A percentile compares a stretch with the other conserved stretches of the same genome.
Conservation (phyloP, 164 flowering plant genomes). For the Dillenia suffruticosa region DNA sequence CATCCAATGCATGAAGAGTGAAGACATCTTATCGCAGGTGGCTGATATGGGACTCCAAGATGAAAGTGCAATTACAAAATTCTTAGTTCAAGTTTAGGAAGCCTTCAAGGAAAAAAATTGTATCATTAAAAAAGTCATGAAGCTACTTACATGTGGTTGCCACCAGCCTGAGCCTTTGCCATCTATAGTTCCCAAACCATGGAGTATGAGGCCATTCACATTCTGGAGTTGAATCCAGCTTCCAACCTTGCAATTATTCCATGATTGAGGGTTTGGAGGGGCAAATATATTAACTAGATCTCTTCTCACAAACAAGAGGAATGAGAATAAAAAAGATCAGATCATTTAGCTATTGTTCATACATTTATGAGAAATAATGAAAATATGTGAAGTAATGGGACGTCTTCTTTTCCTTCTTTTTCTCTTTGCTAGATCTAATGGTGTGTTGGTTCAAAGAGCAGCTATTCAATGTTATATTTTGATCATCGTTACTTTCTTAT, state of each 20-base stretch:
- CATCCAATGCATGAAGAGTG: neutral
- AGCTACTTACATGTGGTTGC: neutral
- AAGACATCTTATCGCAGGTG: neutral
- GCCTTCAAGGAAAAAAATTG: neutral
- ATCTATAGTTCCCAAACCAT: slow-evolving; percentile 3
- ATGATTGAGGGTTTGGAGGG: neutral
- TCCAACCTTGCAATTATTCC: neutral
- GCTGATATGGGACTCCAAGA: too few relatives aligned
- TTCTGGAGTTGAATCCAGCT: neutral
- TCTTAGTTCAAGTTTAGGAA: neutral
- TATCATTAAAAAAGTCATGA: neutral
- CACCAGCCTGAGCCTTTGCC: slow-evolving; percentile 8
- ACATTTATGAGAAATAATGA: too few relatives aligned
- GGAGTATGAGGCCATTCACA: neutral
- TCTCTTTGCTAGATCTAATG: neutral
- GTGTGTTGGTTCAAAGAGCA: too few relatives aligned
- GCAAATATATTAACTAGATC: slow-evolving; percentile 6
- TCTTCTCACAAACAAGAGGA: neutral
- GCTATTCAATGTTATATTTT: too few relatives aligned
- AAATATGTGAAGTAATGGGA: neutral
- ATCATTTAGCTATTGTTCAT: too few relatives aligned
- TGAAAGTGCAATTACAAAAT: too few relatives aligned
- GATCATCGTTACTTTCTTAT: too few relatives aligned
- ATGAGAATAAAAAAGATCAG: neutral
- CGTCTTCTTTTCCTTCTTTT: neutral